Evolutionary conservation across 805 yeast genomes (phyloP).

Genomic region (Cyberlindnera euphorbiiphila): DNA sequence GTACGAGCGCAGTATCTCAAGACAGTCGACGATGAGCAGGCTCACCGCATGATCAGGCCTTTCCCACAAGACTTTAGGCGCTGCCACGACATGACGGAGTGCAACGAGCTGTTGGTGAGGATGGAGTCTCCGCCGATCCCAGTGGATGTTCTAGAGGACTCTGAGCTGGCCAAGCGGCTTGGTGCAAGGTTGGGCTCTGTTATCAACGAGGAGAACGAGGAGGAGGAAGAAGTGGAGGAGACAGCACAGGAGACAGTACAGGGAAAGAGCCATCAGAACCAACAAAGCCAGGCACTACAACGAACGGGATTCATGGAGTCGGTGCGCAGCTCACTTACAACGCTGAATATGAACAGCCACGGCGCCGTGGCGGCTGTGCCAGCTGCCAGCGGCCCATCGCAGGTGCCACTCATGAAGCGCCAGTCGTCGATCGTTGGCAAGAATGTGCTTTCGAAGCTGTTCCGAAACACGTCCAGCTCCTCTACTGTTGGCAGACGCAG

Average conservation of each 20-base stretch:
- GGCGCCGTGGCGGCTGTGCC: neutral
- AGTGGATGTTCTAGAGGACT: conserved; percentile 25
- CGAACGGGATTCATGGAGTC: conserved; percentile 14
- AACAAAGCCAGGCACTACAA: neutral
- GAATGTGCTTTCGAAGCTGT: conserved; percentile 25
- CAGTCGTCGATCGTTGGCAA: conserved; percentile 13
- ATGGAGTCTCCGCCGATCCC: conserved; percentile 31
- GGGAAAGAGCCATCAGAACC: neutral
- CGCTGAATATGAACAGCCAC: conserved; percentile 8
- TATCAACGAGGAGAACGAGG: conserved; percentile 13
- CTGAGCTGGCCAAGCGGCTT: conserved; percentile 12
- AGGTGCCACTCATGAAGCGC: conserved; percentile 1
- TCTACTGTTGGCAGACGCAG: conserved; percentile 12
- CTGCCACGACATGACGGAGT: conserved; percentile 7
- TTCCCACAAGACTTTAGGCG: conserved; percentile 5
- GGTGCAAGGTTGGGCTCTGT: conserved; percentile 7
- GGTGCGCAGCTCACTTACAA: conserved; percentile 12
- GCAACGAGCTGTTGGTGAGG: conserved; percentile 15
- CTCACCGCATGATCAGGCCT: conserved; percentile 24
- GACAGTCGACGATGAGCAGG: conserved; percentile 23
- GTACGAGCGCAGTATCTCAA: conserved; percentile 23
- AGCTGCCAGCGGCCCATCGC: neutral
- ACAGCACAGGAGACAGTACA: neutral
- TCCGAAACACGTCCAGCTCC: conserved; percentile 22
- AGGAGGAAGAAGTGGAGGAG: conserved; percentile 7